Percentiles rank a stretch among this genome's conserved stretches.
Conservation (phyloP, 192 early-diverging fungal genomes). For the Diversispora eburnea region DNA sequence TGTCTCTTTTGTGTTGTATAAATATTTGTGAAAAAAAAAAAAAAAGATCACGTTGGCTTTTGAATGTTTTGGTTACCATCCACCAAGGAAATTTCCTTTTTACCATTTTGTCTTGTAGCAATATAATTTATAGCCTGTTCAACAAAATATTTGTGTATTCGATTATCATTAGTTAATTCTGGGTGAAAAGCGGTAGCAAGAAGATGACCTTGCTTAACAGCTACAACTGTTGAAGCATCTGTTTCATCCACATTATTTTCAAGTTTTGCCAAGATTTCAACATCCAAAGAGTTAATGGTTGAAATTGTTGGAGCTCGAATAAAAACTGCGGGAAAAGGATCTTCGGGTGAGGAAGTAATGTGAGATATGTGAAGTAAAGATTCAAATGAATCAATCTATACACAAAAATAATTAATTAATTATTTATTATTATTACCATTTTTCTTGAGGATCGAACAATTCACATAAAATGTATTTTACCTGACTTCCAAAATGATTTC, state of each 20-base stretch:
- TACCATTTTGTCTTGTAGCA: background rate
- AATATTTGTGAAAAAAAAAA: slow-evolving; percentile 31
- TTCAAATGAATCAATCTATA: slow-evolving; percentile 77
- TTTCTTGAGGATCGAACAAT: background rate
- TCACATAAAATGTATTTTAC: background rate
- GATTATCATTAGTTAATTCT: slow-evolving; percentile 84
- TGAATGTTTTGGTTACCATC: too few species aligned
- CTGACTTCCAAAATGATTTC: slow-evolving; percentile 95
- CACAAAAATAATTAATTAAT: background rate
- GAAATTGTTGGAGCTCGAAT: slow-evolving; percentile 93
- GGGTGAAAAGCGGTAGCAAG: slow-evolving; percentile 96
- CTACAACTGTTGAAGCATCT: slow-evolving; percentile 69
- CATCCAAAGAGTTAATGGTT: slow-evolving; percentile 57
- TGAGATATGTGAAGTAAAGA: slow-evolving; percentile 56
- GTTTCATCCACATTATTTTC: slow-evolving; percentile 53
- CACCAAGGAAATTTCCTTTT: background rate
- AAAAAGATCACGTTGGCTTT: too few species aligned
- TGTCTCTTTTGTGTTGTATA: too few species aligned
- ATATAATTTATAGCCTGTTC: slow-evolving; percentile 27
- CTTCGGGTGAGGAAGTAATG: slow-evolving; percentile 39
- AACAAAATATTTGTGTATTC: slow-evolving; percentile 88
- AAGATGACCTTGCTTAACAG: slow-evolving; percentile 82
- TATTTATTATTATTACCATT: background rate
- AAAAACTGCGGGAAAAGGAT: slow-evolving; percentile 70
- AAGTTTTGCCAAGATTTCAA: slow-evolving; percentile 72